Percentiles rank a stretch among this genome's conserved stretches.
Conservation (phyloP, 1,284 basidiomycete species). For the Hortiboletus rubellus region DNA sequence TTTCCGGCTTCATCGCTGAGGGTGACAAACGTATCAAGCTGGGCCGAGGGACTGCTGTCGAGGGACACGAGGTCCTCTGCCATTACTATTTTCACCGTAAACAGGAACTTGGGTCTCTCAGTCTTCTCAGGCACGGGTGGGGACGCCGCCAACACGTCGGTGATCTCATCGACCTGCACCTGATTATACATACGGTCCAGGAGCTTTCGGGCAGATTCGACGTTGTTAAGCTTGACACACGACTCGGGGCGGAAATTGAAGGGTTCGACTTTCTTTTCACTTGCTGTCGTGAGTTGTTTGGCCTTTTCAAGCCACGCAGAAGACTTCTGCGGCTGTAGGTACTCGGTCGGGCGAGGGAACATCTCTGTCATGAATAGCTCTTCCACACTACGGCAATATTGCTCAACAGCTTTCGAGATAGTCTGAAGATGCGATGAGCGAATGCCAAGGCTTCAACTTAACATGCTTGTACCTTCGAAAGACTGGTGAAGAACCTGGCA, state of each 20-base stretch:
- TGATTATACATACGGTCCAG: conserved; percentile 94
- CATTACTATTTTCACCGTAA: conserved; percentile 91
- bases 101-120: conserved; percentile 73
- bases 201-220: conserved; percentile 87
- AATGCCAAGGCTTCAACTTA: not conserved
- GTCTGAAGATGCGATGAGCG: conserved; percentile 52
- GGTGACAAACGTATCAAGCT: conserved; percentile 90
- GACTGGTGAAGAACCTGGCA: conserved; percentile 85
- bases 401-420: conserved; percentile 88
- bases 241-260: conserved; percentile 95
- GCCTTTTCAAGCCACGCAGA: conserved; percentile 96
- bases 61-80: conserved; percentile 80
- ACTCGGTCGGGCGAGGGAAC: conserved; percentile 81
- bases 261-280: conserved; percentile 89
- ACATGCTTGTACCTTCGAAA: conserved; percentile 66
- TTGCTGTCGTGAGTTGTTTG: conserved; percentile 68
- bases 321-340: conserved; percentile 77
- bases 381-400: conserved; percentile 89
- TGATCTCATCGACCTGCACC: conserved; percentile 88
- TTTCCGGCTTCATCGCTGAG: conserved; percentile 91
- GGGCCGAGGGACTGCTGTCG: conserved; percentile 70
- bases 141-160: conserved; percentile 58
- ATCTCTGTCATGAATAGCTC: conserved; percentile 91
- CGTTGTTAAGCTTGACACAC: conserved; percentile 97
- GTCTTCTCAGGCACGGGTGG: conserved; percentile 72